Evolutionary conservation across 805 yeast genomes (phyloP), one percentile per base, ranked within the genome.

Genomic region (Zygosaccharomyces siamensis): DNA sequence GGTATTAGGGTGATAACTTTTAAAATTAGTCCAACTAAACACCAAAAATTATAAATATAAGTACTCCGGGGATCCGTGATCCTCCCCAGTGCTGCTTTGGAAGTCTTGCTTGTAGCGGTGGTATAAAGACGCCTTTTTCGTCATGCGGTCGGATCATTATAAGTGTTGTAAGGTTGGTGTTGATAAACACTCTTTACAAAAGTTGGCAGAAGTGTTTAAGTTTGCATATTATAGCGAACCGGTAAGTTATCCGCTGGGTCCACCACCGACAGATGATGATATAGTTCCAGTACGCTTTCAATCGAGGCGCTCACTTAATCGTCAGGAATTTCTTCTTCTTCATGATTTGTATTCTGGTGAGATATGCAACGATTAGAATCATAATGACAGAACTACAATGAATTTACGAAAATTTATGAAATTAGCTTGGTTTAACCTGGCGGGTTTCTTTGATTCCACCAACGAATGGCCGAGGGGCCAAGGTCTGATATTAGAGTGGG

Each of bases 271-370:
- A 10, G 54, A 51, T 23, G 53, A 47, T 11, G 48, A 51, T 4
- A 51, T 51, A 11, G 49, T 42, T 7, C 53, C 50, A n/a, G 43
- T 47, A 14, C 31, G 27, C 30, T 3, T 41, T 30, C 24, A 27
- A 5, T 30, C 44, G n/a, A 28, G 7, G 14, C 44, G 44, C 10
- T 41, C 36, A 7, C n/a, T 41, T n/a, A 41, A 33, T 24, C 30
- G 35, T 16, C 47, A 51, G 26, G 44, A 46, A 16, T 55, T 50
- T 12, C 40, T 58, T 28, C 45, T 56, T 32, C 45, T 56, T 39
- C 56, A 58, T 36, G 60, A 56, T 41, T 43, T 58, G 43, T 47
- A 52, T 12, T 52, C 58, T 5, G 61, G 61, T 4, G 61, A 58
- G 32, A 56, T 56, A 21, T 58, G 51, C 33, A 56, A 55, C 14